A percentile compares a stretch with the other conserved stretches of the same genome.
Conservation (phyloP, 495 filamentous ascomycete genomes). For the Neurospora sp. region DNA sequence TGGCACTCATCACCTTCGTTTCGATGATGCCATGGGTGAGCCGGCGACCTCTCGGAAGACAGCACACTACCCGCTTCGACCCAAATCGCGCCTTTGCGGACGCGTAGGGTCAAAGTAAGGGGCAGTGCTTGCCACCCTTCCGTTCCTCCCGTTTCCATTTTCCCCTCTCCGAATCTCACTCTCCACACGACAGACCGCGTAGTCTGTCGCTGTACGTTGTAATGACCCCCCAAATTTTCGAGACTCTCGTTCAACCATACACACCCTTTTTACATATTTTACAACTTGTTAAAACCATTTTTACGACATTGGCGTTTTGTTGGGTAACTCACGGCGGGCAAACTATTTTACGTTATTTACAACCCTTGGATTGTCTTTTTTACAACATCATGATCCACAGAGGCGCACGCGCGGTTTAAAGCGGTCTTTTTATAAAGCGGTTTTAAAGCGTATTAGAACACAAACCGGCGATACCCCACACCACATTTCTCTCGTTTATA, state of each 20-base stretch:
- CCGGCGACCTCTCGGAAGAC: not conserved
- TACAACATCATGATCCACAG: not conserved
- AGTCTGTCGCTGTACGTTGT: not conserved
- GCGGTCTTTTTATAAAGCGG: not conserved
- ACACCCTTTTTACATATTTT: not conserved
- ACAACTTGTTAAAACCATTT: not conserved
- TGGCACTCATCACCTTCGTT: not conserved
- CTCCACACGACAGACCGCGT: not conserved
- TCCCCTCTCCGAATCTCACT: not conserved
- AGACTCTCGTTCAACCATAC: not conserved
- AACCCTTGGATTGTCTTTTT: not conserved
- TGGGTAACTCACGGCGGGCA: not conserved
- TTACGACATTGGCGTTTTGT: not conserved
- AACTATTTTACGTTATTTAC: not conserved
- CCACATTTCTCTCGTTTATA: not conserved
- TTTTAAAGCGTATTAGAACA: not conserved
- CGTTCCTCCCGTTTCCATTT: not conserved
- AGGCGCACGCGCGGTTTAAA: not conserved
- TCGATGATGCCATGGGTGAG: not conserved
- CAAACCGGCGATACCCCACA: not conserved
- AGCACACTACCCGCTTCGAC: not conserved
- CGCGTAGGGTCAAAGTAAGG: not conserved
- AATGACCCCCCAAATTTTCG: not conserved
- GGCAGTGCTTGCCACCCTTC: not conserved
- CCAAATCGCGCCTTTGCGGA: not conserved